These are phyloP conservation scores for Candida nemodendra DNA, from an alignment of 805 yeast species.

Conservation along the genomic window DNA sequence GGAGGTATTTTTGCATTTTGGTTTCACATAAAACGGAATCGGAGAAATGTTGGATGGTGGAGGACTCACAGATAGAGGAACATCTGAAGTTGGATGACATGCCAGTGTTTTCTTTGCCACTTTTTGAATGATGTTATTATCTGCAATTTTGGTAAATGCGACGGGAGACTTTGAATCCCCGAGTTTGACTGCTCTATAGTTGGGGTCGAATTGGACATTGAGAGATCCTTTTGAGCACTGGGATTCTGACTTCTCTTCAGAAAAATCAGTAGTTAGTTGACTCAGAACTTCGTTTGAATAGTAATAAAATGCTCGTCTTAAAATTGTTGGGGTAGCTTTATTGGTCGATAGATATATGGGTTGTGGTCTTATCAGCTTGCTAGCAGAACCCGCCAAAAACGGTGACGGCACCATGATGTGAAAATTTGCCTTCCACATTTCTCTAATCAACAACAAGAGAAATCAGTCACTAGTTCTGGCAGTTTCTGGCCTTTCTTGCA, in stretches of 20 bases:
- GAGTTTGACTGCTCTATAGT: slow-evolving; percentile 21
- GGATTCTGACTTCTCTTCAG: background rate
- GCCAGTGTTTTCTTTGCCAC: slow-evolving; percentile 45
- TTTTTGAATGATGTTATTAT: slow-evolving; percentile 29
- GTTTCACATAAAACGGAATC: slow-evolving; percentile 59
- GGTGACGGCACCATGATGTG: slow-evolving; percentile 6
- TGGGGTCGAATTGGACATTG: slow-evolving; percentile 28
- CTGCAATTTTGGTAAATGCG: slow-evolving; percentile 4
- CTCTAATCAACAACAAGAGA: no score
- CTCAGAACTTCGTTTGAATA: slow-evolving; percentile 22
- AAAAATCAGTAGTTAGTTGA: slow-evolving; percentile 10
- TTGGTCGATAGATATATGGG: background rate
- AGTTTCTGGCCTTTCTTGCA: no score
- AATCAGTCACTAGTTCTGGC: no score
- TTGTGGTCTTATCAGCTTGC: background rate
- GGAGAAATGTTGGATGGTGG: slow-evolving; percentile 11
- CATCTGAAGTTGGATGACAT: slow-evolving; percentile 38
- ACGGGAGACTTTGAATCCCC: slow-evolving; percentile 5
- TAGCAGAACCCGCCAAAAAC: slow-evolving; percentile 1
- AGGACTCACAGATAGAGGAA: background rate
- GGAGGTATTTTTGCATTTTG: slow-evolving; percentile 29
- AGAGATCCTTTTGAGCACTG: background rate
- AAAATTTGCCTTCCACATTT: slow-evolving; percentile 9
- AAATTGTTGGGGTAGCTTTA: background rate
- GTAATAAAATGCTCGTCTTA: slow-evolving; percentile 19